These are phyloP conservation scores for Moniliella sp. DNA, from an alignment of 1,284 basidiomycete genomes.

Conservation along the genomic window DNA sequence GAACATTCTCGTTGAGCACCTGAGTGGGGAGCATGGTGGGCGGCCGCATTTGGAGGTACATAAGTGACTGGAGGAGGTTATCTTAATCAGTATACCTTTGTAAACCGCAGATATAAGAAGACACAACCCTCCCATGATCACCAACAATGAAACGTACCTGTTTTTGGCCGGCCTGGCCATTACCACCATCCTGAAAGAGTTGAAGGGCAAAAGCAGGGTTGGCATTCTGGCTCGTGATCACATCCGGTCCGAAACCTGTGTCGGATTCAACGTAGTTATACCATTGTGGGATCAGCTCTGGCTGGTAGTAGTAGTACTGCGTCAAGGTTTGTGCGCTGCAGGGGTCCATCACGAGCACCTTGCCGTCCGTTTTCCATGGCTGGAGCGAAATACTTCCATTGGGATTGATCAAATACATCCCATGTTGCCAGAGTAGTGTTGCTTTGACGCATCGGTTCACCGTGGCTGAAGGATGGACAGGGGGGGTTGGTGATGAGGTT, in stretches of 20 bases:
- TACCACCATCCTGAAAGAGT: too few relatives aligned
- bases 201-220: conserved; percentile 12
- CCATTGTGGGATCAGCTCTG: conserved; percentile 14
- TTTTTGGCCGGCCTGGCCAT: too few relatives aligned
- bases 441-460: conserved; percentile 28
- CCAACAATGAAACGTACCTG: too few relatives aligned
- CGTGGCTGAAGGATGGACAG: too few relatives aligned
- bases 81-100: too few relatives aligned
- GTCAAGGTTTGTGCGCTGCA: too few relatives aligned
- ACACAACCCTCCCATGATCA: too few relatives aligned
- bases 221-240: conserved; percentile 7
- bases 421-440: conserved; percentile 28
- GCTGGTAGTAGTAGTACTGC: too few relatives aligned
- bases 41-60: conserved; percentile 16
- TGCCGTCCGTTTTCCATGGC: conserved; percentile 19
- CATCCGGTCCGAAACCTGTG: neutral
- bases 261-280: conserved; percentile 14
- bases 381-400: conserved; percentile 16
- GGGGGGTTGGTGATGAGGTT: too few relatives aligned
- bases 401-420: conserved; percentile 18
- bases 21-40: conserved; percentile 26
- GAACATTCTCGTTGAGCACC: too few relatives aligned
- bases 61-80: conserved; percentile 9
- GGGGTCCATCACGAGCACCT: conserved; percentile 19
- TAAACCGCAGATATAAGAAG: too few relatives aligned